Evolutionary conservation across 2,329 filamentous ascomycete genomes (phyloP).

Genomic region (Triangularia setosa): DNA sequence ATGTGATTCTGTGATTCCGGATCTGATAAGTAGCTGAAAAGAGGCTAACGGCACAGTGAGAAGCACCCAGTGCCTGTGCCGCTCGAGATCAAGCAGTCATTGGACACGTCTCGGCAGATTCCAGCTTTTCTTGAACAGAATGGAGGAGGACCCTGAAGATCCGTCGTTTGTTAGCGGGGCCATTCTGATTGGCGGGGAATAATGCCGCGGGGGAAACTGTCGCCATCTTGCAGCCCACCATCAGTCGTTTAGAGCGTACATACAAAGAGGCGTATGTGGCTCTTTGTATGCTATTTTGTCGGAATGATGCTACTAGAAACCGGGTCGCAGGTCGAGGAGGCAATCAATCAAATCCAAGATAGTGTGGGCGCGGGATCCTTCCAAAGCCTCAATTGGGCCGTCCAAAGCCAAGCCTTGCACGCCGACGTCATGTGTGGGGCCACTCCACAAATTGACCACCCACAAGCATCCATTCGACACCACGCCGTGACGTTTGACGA

Average conservation of each 20-base stretch:
- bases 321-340: neutral
- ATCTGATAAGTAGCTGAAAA: neutral
- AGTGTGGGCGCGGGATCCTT: neutral
- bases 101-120: neutral
- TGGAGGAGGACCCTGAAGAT: conserved; percentile 18
- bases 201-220: conserved; percentile 1
- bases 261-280: neutral
- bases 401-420: neutral
- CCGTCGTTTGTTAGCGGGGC: neutral
- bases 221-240: conserved; percentile 4
- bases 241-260: neutral
- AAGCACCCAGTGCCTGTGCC: neutral
- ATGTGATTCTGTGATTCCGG: neutral
- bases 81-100: neutral
- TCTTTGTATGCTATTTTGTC: neutral
- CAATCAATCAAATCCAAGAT: neutral
- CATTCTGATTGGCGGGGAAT: neutral
- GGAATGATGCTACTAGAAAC: neutral
- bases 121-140: neutral
- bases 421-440: conserved; percentile 23
- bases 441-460: neutral
- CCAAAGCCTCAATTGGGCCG: neutral
- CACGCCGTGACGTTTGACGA: conserved; percentile 16
- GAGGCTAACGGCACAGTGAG: neutral
- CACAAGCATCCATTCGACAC: conserved; percentile 2